Evolutionary conservation across 2,329 filamentous ascomycete species (phyloP).

Genomic region (Penicillium italicum): DNA sequence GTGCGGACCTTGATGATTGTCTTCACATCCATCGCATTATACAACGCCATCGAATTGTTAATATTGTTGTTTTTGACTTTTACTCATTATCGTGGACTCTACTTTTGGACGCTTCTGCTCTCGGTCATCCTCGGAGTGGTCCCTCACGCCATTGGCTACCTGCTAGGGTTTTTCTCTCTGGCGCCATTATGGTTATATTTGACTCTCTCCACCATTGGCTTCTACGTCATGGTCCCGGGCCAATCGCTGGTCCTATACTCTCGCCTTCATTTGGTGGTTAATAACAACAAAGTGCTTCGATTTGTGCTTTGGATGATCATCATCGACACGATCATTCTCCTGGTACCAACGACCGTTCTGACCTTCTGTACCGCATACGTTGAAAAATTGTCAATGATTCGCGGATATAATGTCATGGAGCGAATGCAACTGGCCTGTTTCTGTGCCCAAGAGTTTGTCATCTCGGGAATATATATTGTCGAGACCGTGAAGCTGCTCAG

Average conservation of each 20-base stretch:
- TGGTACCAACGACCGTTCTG: slow-evolving; percentile 54
- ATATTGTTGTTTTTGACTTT: slow-evolving; percentile 40
- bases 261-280: slow-evolving; percentile 58
- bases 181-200: slow-evolving; percentile 36
- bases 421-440: slow-evolving; percentile 44
- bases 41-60: slow-evolving; percentile 48
- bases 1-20: slow-evolving; percentile 32
- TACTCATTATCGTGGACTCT: slow-evolving; percentile 36
- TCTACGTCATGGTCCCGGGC: slow-evolving; percentile 59
- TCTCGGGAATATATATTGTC: slow-evolving; percentile 52
- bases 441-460: slow-evolving; percentile 44
- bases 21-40: slow-evolving; percentile 41
- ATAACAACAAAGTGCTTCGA: slow-evolving; percentile 47
- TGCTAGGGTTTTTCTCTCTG: slow-evolving; percentile 38
- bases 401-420: slow-evolving; percentile 46
- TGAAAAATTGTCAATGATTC: slow-evolving; percentile 21
- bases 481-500: slow-evolving; percentile 48
- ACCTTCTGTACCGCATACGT: slow-evolving; percentile 45
- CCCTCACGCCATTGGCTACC: slow-evolving; percentile 39
- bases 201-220: slow-evolving; percentile 50
- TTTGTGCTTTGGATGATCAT: slow-evolving; percentile 57
- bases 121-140: slow-evolving; percentile 37
- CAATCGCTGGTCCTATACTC: slow-evolving; percentile 62
- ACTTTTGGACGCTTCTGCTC: slow-evolving; percentile 42
- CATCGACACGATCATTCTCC: slow-evolving; percentile 50